A percentile compares a stretch with the other conserved stretches of the same genome.
These are phyloP conservation scores for Leucosporidium scottii DNA, from an alignment of 768 basidiomycete genomes.

Conservation along the genomic window DNA sequence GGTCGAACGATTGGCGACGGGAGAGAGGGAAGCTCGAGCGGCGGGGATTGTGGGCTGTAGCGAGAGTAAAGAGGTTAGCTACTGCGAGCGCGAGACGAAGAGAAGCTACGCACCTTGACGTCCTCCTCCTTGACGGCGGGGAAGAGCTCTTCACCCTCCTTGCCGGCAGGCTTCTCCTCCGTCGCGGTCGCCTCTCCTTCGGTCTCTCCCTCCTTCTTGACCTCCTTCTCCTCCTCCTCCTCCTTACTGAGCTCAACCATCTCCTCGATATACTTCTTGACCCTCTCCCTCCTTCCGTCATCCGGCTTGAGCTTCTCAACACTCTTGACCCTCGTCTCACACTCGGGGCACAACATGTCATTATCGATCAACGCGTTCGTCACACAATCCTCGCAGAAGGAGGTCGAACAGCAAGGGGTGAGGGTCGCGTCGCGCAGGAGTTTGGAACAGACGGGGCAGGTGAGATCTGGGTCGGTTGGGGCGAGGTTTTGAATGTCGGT, in stretches of 20 bases:
- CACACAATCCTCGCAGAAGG: conserved; percentile 96
- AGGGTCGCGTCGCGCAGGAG: conserved; percentile 89
- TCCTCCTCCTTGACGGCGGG: conserved; percentile 36
- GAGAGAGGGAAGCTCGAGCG: not conserved
- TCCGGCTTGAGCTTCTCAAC: conserved; percentile 79
- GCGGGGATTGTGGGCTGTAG: not conserved
- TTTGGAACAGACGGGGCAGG: conserved; percentile 86
- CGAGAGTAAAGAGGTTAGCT: not conserved
- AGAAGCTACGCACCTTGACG: conserved; percentile 21
- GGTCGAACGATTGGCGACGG: not conserved
- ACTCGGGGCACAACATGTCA: conserved; percentile 89
- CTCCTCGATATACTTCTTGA: conserved; percentile 71
- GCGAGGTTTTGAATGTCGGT: conserved; percentile 77
- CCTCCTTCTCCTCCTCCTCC: conserved; percentile 45
- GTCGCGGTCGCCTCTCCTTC: conserved; percentile 40
- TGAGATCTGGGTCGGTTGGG: conserved; percentile 68
- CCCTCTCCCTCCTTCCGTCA: conserved; percentile 67
- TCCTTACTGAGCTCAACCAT: conserved; percentile 44
- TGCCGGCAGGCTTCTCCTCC: conserved; percentile 11
- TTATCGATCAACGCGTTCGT: conserved; percentile 87
- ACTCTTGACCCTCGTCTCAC: conserved; percentile 76
- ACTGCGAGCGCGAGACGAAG: conserved; percentile 30
- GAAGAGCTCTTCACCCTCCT: conserved; percentile 38
- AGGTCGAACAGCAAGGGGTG: conserved; percentile 85
- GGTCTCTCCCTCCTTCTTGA: conserved; percentile 46